Base-by-base conservation (phyloP, 192 early-diverging fungal genomes). In the Gryganskiella cystojenkinii region DNA sequence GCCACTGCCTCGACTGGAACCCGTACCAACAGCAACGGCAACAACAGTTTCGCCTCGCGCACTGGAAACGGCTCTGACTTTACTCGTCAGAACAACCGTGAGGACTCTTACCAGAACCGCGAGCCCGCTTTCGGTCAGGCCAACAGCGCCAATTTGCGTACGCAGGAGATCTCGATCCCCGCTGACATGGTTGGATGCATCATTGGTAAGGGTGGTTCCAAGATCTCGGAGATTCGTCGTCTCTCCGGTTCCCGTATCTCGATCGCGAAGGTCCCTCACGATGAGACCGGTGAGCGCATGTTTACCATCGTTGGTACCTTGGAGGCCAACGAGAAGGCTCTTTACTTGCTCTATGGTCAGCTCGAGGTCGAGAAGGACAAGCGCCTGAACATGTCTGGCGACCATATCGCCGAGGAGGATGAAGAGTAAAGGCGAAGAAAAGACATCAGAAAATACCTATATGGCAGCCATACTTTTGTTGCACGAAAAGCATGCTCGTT, bases 161-260 rank as follows among this genome's bases (percentile, higher is more conserved):
- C 89, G 53, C 92, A 95, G 81, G 90, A 96, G 61, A 95, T 98
- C 76, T 90, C 89, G 56, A 95, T 99, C 66, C 95, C 97, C 30
- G 90, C 90, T 71, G 95, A 96, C 80, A 93, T 98, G 92, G 96
- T 96, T 55, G 97, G 97, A 43, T 95, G 95, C 69, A 95, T 99
- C 76, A 99, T 99, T 83, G 97, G 97, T 71, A 96, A 96, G 83
- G 91, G 87, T 50, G 96, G 95, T 28, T 86, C 88, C 37, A 91
- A 92, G 71, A 92, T 94, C 69, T 89, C 92, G 22, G 92, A 94
- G 80, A 94, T 94, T 70, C 91, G 92, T 71, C 87, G 89, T 56
- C 81, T 92, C n/a, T 94, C 92, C 46, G 92, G 92, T 61, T 90
- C 91, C 33, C 90, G 94, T 70, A 96, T 99, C 73, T 91, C 92